phyloP scores from a whole-genome alignment of 768 basidiomycete species.

The Hydnum rufescens region DNA sequence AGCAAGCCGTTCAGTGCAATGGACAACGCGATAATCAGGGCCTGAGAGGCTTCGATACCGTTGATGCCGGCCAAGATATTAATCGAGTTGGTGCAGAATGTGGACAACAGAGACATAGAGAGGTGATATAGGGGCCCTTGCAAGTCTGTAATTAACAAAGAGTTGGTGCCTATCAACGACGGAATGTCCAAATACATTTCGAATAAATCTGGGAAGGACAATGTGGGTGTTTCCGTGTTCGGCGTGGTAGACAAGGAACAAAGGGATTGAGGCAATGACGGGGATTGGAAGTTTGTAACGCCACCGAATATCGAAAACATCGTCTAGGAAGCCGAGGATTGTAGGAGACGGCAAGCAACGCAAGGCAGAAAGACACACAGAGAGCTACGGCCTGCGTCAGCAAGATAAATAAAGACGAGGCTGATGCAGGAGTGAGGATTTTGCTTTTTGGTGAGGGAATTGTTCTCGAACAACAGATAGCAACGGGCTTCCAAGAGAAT shows the following conservation, averaged over 20 bases:
- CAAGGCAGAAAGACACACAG: slow-evolving; percentile 81
- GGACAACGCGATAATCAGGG: slow-evolving; percentile 76
- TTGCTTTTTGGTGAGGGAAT: slow-evolving; percentile 68
- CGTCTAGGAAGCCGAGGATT: slow-evolving; percentile 87
- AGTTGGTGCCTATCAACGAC: slow-evolving; percentile 36
- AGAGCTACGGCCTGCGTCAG: slow-evolving; percentile 36
- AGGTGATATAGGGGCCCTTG: slow-evolving; percentile 85
- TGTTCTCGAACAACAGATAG: slow-evolving; percentile 33
- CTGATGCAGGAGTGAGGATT: too few species aligned
- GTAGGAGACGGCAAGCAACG: slow-evolving; percentile 87
- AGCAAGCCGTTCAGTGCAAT: slow-evolving; percentile 83
- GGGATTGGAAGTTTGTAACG: slow-evolving; percentile 94
- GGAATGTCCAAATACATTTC: slow-evolving; percentile 41
- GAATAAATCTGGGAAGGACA: slow-evolving; percentile 72
- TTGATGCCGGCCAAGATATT: slow-evolving; percentile 98
- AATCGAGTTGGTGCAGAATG: slow-evolving; percentile 93
- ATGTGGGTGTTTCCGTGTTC: slow-evolving; percentile 86
- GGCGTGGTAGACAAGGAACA: slow-evolving; percentile 91
- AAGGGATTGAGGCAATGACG: slow-evolving; percentile 82
- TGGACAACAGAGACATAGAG: slow-evolving; percentile 91
- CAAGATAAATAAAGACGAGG: too few species aligned
- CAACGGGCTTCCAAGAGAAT: neutral
- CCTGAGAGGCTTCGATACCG: slow-evolving; percentile 87
- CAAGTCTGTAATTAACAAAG: neutral
- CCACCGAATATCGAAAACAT: slow-evolving; percentile 98